phyloP scores from a whole-genome alignment of 441 rosid species.

The Populus hybrid region DNA sequence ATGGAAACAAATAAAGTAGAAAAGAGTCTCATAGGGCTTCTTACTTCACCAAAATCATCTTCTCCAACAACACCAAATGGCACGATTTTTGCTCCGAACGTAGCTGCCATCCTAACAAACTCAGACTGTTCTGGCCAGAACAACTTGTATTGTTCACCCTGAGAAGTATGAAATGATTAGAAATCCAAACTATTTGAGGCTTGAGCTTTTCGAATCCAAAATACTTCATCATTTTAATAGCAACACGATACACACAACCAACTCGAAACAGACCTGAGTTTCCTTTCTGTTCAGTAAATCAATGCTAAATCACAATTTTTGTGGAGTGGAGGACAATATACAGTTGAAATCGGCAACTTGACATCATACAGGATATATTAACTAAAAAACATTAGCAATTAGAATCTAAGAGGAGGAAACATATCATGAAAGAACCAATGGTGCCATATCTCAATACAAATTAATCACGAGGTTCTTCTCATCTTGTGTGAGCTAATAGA shows the following conservation, averaged over 20 bases:
- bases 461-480: no score
- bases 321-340: no score
- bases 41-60: slow-evolving; percentile 75
- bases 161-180: slow-evolving; percentile 11
- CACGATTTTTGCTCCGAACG: slow-evolving; percentile 81
- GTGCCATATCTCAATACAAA: no score
- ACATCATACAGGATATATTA: neutral
- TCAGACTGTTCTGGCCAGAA: slow-evolving; percentile 84
- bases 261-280: neutral
- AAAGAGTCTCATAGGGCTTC: neutral
- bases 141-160: slow-evolving; percentile 91
- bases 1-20: neutral
- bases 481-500: no score
- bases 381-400: neutral
- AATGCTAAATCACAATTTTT: no score
- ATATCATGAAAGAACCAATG: no score
- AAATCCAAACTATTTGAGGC: neutral
- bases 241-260: neutral
- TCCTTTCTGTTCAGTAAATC: no score
- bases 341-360: no score
- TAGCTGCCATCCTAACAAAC: slow-evolving; percentile 85
- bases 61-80: slow-evolving; percentile 90
- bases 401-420: no score
- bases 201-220: neutral
- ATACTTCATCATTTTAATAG: neutral